Evolutionary conservation across 2,329 filamentous ascomycete genomes (phyloP).

Genomic region (Aspergillus fructus): DNA sequence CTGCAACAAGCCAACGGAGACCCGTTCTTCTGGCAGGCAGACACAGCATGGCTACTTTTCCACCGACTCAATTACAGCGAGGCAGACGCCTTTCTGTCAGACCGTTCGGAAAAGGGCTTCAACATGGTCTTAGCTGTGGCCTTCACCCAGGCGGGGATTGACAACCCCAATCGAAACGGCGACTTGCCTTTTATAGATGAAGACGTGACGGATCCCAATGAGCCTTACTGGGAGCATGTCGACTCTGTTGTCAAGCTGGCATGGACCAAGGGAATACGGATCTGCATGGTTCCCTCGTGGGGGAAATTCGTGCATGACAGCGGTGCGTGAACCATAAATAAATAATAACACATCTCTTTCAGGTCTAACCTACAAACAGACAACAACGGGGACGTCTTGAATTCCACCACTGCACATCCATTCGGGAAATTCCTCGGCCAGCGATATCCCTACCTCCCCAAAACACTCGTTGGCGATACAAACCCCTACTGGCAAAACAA

Average conservation of each 20-base stretch:
- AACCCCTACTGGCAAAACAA: constrained; percentile 12
- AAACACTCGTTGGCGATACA: constrained; percentile 5
- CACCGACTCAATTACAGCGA: constrained; percentile 5
- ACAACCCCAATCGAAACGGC: constrained; percentile 5
- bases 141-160: not conserved
- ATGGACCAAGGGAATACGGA: constrained; percentile 6
- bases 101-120: constrained; percentile 3
- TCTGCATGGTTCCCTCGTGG: constrained; percentile 7
- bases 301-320: constrained; percentile 3
- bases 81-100: constrained; percentile 1
- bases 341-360: too few species aligned
- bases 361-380: not conserved
- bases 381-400: not conserved
- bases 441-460: constrained; percentile 8
- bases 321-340: not conserved
- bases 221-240: constrained; percentile 9
- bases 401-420: not conserved
- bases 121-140: constrained; percentile 1
- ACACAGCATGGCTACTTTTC: constrained; percentile 12
- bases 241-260: constrained; percentile 2
- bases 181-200: constrained; percentile 5
- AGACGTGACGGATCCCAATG: constrained; percentile 2
- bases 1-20: not conserved
- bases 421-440: constrained; percentile 8
- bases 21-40: constrained; percentile 13